A percentile compares a stretch with the other conserved stretches of the same genome.
These are phyloP conservation scores for Entophlyctis helioformis DNA, from an alignment of 192 early-diverging fungal species.

Conservation along the genomic window DNA sequence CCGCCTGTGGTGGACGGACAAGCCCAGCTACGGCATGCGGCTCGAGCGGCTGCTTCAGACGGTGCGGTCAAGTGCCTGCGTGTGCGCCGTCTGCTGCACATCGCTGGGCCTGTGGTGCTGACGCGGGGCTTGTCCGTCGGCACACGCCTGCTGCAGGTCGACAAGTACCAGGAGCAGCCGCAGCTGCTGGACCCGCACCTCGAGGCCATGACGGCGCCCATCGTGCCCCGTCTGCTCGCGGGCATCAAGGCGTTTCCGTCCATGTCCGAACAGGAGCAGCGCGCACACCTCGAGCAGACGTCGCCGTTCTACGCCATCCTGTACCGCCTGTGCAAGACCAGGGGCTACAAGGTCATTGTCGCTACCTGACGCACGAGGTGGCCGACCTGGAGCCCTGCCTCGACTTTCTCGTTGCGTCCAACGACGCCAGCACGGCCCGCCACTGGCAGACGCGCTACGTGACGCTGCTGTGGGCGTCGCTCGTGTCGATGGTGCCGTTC, in stretches of 20 bases:
- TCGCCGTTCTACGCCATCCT: conserved; percentile 49
- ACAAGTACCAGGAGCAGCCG: conserved; percentile 63
- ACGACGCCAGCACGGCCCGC: background rate
- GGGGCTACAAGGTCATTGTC: conserved; percentile 61
- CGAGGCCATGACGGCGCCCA: conserved; percentile 48
- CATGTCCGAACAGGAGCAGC: too few relatives aligned
- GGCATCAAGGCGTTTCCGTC: too few relatives aligned
- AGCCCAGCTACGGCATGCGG: too few relatives aligned
- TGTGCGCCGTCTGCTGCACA: too few relatives aligned
- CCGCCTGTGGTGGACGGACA: too few relatives aligned
- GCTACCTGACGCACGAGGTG: conserved; percentile 58
- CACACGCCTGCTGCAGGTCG: too few relatives aligned
- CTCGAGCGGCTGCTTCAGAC: too few relatives aligned
- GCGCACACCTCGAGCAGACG: too few relatives aligned
- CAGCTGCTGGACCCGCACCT: conserved; percentile 65
- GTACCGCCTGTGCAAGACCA: conserved; percentile 71
- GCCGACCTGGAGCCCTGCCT: conserved; percentile 81
- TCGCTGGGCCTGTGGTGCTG: too few relatives aligned
- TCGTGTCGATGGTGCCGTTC: conserved; percentile 94
- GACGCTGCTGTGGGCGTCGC: conserved; percentile 81
- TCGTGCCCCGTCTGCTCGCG: too few relatives aligned
- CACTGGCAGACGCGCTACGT: conserved; percentile 75
- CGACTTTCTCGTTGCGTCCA: conserved; percentile 37
- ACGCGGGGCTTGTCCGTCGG: too few relatives aligned
- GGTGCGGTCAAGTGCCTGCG: too few relatives aligned